Percentiles rank a stretch among this genome's conserved stretches.
These are phyloP conservation scores for Chaetomium tenue DNA, from an alignment of 495 filamentous ascomycete species.

Conservation along the genomic window DNA sequence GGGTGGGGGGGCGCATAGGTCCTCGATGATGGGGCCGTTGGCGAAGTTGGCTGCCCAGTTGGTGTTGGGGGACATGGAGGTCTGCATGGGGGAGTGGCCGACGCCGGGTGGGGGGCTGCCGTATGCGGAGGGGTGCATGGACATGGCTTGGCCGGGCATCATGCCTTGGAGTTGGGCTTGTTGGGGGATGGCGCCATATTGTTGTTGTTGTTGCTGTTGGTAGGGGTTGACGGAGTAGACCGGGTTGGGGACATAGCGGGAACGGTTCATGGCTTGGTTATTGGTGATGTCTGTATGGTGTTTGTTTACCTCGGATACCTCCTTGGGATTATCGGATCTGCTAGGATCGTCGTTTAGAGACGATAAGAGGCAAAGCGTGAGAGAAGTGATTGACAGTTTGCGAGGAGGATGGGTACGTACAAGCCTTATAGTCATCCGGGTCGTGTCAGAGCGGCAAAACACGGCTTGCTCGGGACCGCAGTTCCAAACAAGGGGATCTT, in stretches of 20 bases:
- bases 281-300: not conserved
- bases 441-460: constrained; percentile 7
- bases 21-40: constrained; percentile 26
- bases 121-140: constrained; percentile 10
- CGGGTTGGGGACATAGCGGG: constrained; percentile 20
- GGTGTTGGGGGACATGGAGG: constrained; percentile 15
- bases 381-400: constrained; percentile 14
- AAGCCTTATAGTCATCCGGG: constrained; percentile 19
- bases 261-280: constrained; percentile 20
- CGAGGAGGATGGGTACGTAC: constrained; percentile 10
- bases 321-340: constrained; percentile 3
- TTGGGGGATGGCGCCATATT: constrained; percentile 7
- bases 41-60: constrained; percentile 20
- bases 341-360: constrained; percentile 13
- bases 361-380: constrained; percentile 4
- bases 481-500: not conserved
- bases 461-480: constrained; percentile 16
- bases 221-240: constrained; percentile 14
- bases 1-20: constrained; percentile 22
- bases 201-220: constrained; percentile 3
- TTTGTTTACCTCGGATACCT: not conserved
- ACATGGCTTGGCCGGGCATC: constrained; percentile 1
- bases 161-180: constrained; percentile 15
- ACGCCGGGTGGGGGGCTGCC: constrained; percentile 7
- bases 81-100: constrained; percentile 18